A percentile compares a stretch with the other conserved stretches of the same genome.
These are phyloP conservation scores for Ganoderma lingzhi DNA, from an alignment of 1,284 basidiomycete genomes.

Conservation along the genomic window DNA sequence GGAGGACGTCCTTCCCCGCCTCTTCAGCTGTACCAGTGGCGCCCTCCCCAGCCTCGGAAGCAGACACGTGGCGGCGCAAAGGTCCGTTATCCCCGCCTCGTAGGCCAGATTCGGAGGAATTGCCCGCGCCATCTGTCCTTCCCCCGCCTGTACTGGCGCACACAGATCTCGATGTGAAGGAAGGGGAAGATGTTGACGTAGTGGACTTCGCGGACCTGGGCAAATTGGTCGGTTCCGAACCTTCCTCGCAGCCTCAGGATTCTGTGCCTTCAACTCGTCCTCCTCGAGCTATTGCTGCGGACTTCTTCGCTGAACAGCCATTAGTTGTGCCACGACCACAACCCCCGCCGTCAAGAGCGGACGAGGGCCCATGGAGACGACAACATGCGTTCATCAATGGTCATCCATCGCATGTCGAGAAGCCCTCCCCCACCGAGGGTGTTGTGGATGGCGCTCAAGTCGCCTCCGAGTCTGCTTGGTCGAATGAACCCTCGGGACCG, in stretches of 20 bases:
- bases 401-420: constrained; percentile 5
- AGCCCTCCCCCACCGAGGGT: background rate
- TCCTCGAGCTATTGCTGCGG: constrained; percentile 64
- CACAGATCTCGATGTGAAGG: constrained; percentile 54
- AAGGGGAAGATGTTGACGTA: constrained; percentile 72
- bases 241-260: constrained; percentile 36
- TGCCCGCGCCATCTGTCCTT: constrained; percentile 28
- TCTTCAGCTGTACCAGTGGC: background rate
- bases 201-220: constrained; percentile 82
- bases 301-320: constrained; percentile 68
- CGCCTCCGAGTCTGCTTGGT: background rate
- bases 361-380: constrained; percentile 56
- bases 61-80: constrained; percentile 72
- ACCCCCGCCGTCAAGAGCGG: constrained; percentile 38
- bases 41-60: constrained; percentile 46
- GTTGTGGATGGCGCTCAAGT: background rate
- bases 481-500: background rate
- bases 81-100: constrained; percentile 39
- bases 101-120: constrained; percentile 38
- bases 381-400: constrained; percentile 7
- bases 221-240: constrained; percentile 61
- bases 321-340: constrained; percentile 22
- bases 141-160: constrained; percentile 50
- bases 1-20: constrained; percentile 39
- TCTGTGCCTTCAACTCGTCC: constrained; percentile 31